These are phyloP conservation scores for Xylaria sp. DNA, from an alignment of 2,329 filamentous ascomycete genomes.

Conservation along the genomic window DNA sequence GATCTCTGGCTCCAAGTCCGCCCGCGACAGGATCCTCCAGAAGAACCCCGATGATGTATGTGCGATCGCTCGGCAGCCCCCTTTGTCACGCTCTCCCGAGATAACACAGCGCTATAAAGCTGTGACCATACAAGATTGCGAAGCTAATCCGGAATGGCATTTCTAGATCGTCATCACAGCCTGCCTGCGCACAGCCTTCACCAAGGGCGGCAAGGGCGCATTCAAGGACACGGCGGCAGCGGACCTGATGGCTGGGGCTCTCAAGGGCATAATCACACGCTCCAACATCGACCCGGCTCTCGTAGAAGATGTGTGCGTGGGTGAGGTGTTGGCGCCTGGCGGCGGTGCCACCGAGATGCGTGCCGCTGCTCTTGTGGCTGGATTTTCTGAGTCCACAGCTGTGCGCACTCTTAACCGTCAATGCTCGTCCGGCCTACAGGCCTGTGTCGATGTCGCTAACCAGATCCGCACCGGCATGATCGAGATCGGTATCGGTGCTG, in stretches of 20 bases:
- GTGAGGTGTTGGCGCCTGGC: slow-evolving; percentile 89
- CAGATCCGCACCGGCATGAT: slow-evolving; percentile 93
- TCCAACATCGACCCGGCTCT: slow-evolving; percentile 88
- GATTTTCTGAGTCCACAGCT: slow-evolving; percentile 86
- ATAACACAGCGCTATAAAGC: not conserved
- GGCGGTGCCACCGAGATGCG: slow-evolving; percentile 97
- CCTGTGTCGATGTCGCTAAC: slow-evolving; percentile 93
- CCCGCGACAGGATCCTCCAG: slow-evolving; percentile 67
- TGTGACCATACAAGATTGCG: not conserved
- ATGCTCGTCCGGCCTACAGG: slow-evolving; percentile 92
- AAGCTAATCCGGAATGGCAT: slow-evolving; percentile 17
- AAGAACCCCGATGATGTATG: slow-evolving; percentile 74
- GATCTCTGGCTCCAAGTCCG: slow-evolving; percentile 59
- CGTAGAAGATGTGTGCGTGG: slow-evolving; percentile 93
- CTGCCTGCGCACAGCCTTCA: slow-evolving; percentile 89
- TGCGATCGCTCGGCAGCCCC: not conserved
- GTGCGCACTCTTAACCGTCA: slow-evolving; percentile 92
- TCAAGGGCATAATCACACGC: slow-evolving; percentile 82
- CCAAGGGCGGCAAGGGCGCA: slow-evolving; percentile 89
- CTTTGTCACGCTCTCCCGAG: not conserved
- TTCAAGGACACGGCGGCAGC: slow-evolving; percentile 94
- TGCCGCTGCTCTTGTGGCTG: slow-evolving; percentile 87
- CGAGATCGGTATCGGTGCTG: slow-evolving; percentile 91
- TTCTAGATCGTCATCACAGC: slow-evolving; percentile 85
- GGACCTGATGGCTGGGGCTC: slow-evolving; percentile 84